Percentiles rank a stretch among this genome's conserved stretches.
phyloP scores from a whole-genome alignment of 78 protist species.

The Dictyostelium brefeldianum region DNA sequence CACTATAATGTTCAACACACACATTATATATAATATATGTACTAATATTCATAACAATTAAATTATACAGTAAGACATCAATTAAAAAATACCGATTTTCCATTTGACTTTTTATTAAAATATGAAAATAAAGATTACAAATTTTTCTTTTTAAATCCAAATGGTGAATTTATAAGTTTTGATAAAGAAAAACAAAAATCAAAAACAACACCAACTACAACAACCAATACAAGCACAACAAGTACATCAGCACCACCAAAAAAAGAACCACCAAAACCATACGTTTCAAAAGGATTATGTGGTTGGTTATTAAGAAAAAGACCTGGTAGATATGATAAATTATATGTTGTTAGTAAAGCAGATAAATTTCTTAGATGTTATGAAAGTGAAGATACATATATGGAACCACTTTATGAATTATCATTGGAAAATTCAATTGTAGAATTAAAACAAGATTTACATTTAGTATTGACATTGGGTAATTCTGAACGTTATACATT shows the following conservation, averaged over 20 bases:
- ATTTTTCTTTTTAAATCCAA: slow-evolving; percentile 54
- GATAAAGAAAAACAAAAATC: slow-evolving; percentile 1
- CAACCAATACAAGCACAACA: background rate
- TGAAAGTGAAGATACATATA: slow-evolving; percentile 15
- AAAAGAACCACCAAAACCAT: background rate
- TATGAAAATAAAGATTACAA: slow-evolving; percentile 47
- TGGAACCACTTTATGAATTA: slow-evolving; percentile 21
- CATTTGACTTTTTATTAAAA: slow-evolving; percentile 46
- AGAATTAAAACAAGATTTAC: slow-evolving; percentile 23
- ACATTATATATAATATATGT: background rate
- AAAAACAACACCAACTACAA: no score
- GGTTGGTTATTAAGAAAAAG: slow-evolving; percentile 57
- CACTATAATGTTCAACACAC: no score
- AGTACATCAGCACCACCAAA: slow-evolving; percentile 10
- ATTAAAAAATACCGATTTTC: slow-evolving; percentile 61
- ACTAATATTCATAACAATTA: background rate
- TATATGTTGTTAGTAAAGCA: slow-evolving; percentile 27
- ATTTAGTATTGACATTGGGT: slow-evolving; percentile 19
- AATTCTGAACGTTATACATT: slow-evolving; percentile 58
- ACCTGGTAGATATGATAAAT: slow-evolving; percentile 36
- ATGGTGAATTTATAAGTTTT: slow-evolving; percentile 75
- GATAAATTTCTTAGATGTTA: slow-evolving; percentile 11
- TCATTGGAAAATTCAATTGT: slow-evolving; percentile 42
- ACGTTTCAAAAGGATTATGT: slow-evolving; percentile 7
- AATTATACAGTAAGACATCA: slow-evolving; percentile 23